phyloP scores from a whole-genome alignment of 2,329 filamentous ascomycete species.

The Colletotrichum agaves region DNA sequence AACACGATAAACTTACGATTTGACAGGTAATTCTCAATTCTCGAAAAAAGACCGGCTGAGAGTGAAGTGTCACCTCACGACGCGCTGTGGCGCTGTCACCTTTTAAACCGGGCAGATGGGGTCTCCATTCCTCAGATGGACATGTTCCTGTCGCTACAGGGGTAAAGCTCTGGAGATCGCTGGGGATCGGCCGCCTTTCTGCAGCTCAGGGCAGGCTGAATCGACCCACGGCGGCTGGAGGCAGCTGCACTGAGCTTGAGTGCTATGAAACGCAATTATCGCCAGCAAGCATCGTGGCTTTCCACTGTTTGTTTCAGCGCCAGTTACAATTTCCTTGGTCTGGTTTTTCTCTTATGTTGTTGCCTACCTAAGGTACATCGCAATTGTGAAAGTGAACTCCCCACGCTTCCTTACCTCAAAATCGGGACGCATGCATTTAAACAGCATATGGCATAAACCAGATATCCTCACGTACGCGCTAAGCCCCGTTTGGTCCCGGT shows the following conservation, averaged over 20 bases:
- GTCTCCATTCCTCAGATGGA: constrained; percentile 19
- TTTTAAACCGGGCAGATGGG: constrained; percentile 7
- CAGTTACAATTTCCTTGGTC: no score
- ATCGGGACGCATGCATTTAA: constrained; percentile 17
- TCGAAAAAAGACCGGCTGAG: not conserved
- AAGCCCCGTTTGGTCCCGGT: not conserved
- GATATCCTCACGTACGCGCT: not conserved
- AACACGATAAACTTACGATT: constrained; percentile 5
- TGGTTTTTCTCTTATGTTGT: no score
- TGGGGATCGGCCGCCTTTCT: constrained; percentile 24
- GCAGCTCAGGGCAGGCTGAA: constrained; percentile 13
- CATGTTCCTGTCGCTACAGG: constrained; percentile 29
- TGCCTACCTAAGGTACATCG: not conserved
- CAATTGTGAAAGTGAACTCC: not conserved
- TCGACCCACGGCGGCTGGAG: constrained; percentile 14
- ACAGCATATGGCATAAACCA: not conserved
- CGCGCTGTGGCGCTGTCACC: constrained; percentile 10
- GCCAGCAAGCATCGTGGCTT: not conserved
- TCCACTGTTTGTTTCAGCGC: not conserved
- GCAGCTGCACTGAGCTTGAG: constrained; percentile 2
- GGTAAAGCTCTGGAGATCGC: constrained; percentile 35
- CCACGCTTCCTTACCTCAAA: not conserved
- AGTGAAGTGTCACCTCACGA: not conserved
- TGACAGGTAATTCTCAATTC: not conserved
- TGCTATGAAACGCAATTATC: not conserved